Conservation (phyloP, 148 eudicot species). For the Fagopyrum homotropicum region DNA sequence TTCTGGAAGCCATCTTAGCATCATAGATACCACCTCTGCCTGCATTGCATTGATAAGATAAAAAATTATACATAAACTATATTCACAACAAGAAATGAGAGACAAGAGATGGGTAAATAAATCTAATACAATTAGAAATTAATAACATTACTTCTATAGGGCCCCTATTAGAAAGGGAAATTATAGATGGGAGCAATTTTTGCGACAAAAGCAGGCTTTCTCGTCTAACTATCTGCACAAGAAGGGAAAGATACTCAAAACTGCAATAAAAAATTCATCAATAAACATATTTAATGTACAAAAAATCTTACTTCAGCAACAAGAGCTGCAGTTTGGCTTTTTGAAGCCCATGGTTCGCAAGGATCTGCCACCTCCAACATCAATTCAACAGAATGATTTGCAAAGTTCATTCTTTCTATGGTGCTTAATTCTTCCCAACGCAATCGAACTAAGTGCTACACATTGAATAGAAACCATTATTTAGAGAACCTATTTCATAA, state of each 20-base stretch:
- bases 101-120: constrained; percentile 7
- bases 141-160: constrained; percentile 64
- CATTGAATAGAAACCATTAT: neutral
- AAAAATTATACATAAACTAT: neutral
- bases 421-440: constrained; percentile 83
- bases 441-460: constrained; percentile 85
- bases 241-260: neutral
- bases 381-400: constrained; percentile 63
- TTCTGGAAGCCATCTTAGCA: constrained; percentile 99
- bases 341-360: constrained; percentile 82
- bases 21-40: constrained; percentile 96
- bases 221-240: constrained; percentile 77
- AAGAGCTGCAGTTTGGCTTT: constrained; percentile 91
- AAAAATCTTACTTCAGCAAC: constrained; percentile 67
- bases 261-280: constrained; percentile 4
- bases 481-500: neutral
- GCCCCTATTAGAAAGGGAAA: constrained; percentile 71
- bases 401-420: constrained; percentile 58
- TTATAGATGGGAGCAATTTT: constrained; percentile 72
- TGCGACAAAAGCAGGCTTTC: constrained; percentile 80
- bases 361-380: constrained; percentile 72
- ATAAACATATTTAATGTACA: neutral
- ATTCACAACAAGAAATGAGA: neutral
- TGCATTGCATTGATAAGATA: constrained; percentile 17
- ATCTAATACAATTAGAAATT: neutral